Evolutionary conservation across 2,329 filamentous ascomycete species (phyloP), one percentile per base, ranked within the genome.

Genomic region (Penicillium crustosum): DNA sequence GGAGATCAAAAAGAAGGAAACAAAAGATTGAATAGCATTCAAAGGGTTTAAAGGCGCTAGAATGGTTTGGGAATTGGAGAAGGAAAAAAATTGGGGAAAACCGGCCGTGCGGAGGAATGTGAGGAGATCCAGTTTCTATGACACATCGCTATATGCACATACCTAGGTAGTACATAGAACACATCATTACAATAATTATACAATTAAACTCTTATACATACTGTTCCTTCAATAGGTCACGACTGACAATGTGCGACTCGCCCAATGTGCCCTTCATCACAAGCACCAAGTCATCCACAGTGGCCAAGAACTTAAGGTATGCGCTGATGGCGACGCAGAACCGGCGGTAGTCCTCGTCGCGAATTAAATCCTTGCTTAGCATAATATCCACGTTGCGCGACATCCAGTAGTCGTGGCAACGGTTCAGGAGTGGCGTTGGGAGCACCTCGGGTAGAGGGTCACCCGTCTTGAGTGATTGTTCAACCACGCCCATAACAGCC

Each of bases 391-490:
- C 48, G 6, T 64, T 59, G 9, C 64, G 63, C 1, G 48, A 45
- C 27, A 53, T 58, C 65, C 68, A 70, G 23, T 62, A 68, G 38
- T 73, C 67, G 23, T 69, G 62, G 17, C 67, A 73, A 3, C 74
- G 73, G 3, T 73, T 70, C 1, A 81, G 63, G 23, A 83, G 61
- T 2, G 81, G 81, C 1, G 78, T 76, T 0, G 81, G 81, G 0
- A 83, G 61, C 3, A 80, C 69, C 51, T 80, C 78, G 0, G 81
- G 81, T 0, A 82, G 62, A 0, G 81, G 73, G n/a, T 76, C 75
- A 0, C 79, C 81, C 0, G 79, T 82, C 21, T 77, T 75, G 15
- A 83, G 64, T 2, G 79, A 69, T 49, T 82, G 79, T 49, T 81
- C 79, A 7, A 81, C 65, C 3, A 82, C 74, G 1, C 69, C 71